These are phyloP conservation scores for Lanmaoa pseudosensibilis DNA, from an alignment of 768 basidiomycete genomes.

Conservation along the genomic window DNA sequence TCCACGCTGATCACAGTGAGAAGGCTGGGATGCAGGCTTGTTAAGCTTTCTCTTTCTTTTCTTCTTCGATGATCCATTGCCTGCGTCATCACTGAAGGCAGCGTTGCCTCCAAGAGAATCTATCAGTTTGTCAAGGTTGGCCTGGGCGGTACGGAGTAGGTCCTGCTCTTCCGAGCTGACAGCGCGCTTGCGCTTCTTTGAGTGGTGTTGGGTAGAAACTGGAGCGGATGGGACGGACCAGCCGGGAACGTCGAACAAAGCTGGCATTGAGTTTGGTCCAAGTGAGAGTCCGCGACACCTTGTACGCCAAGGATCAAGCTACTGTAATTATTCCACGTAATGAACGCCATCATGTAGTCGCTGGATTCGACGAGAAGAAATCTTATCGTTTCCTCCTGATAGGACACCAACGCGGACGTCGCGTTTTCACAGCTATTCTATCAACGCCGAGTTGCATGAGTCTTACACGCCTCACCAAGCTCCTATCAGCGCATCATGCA, in stretches of 20 bases:
- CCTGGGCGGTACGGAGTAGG: slow-evolving; percentile 39
- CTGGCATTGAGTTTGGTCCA: slow-evolving; percentile 20
- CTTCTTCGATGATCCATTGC: slow-evolving; percentile 19
- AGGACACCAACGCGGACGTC: slow-evolving; percentile 20
- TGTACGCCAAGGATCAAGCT: not conserved
- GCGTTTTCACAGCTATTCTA: slow-evolving; percentile 12
- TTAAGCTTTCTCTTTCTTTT: slow-evolving; percentile 13
- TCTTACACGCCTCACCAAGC: slow-evolving; percentile 16
- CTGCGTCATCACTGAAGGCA: slow-evolving; percentile 36
- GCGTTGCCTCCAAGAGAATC: slow-evolving; percentile 41
- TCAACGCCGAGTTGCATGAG: slow-evolving; percentile 4
- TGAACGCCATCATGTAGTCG: not conserved
- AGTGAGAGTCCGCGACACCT: slow-evolving; percentile 4
- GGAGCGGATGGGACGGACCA: slow-evolving; percentile 56
- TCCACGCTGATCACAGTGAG: slow-evolving; percentile 7
- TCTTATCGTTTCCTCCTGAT: not conserved
- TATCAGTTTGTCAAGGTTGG: slow-evolving; percentile 64
- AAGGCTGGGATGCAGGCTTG: slow-evolving; percentile 3
- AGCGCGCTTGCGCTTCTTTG: slow-evolving; percentile 57
- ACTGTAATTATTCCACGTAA: not conserved
- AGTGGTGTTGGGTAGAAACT: slow-evolving; percentile 34
- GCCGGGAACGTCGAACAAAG: slow-evolving; percentile 67
- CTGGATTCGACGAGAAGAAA: not conserved
- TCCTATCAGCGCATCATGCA: slow-evolving; percentile 11
- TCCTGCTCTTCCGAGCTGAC: slow-evolving; percentile 36